Evolutionary conservation across 352 stramenopile species (phyloP).

Genomic region (Aphanomyces stellatus): DNA sequence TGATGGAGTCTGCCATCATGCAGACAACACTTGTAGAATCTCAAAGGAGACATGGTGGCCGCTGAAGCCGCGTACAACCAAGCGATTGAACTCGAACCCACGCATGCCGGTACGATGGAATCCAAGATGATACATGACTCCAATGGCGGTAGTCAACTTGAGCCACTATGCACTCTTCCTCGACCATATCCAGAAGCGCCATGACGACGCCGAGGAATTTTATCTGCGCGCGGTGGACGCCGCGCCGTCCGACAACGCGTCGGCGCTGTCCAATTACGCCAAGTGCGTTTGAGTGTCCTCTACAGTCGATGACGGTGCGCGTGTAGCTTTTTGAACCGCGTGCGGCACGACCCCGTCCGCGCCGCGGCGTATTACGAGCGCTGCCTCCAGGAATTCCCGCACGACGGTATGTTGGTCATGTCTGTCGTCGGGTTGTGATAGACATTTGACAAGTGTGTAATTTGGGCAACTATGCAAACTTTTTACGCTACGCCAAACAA

Average conservation of each 20-base stretch:
- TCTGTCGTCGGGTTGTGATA: no score
- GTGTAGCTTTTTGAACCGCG: slow-evolving; percentile 5
- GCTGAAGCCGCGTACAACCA: slow-evolving; percentile 3
- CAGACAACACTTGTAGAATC: not conserved
- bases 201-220: slow-evolving; percentile 8
- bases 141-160: not conserved
- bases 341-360: not conserved
- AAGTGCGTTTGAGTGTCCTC: no score
- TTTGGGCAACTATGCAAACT: slow-evolving; percentile 18
- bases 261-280: slow-evolving; percentile 9
- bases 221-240: slow-evolving; percentile 12
- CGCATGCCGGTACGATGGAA: not conserved
- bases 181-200: not conserved
- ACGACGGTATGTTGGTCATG: not conserved
- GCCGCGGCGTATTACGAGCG: slow-evolving; percentile 9
- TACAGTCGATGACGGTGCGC: no score
- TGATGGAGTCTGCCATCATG: not conserved
- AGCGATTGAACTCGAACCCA: slow-evolving; percentile 10
- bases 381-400: not conserved
- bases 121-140: no score
- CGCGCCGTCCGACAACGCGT: not conserved
- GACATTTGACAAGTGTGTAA: no score
- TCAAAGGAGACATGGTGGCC: slow-evolving; percentile 3
- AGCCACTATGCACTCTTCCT: slow-evolving; percentile 12
- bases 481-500: not conserved